Evolutionary conservation across 805 yeast species (phyloP).

Genomic region (Lipomyces yamanashiensis): DNA sequence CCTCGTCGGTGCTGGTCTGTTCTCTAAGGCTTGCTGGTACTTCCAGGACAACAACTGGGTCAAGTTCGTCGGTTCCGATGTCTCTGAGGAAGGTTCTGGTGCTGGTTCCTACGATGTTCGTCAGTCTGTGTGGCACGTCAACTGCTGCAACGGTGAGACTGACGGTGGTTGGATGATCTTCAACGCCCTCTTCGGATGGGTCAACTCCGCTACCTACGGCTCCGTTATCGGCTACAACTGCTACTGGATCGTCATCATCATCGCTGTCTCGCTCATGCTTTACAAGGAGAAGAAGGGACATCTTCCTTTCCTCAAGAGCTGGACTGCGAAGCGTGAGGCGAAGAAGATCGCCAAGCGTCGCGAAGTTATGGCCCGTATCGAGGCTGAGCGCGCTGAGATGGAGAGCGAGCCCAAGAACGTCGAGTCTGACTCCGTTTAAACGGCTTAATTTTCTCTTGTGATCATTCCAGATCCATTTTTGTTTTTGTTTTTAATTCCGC

Average conservation of each 20-base stretch:
- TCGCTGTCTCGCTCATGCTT: slow-evolving; percentile 62
- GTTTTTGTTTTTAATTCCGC: not conserved
- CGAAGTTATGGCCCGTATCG: slow-evolving; percentile 6
- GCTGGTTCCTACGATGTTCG: slow-evolving; percentile 90
- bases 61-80: slow-evolving; percentile 86
- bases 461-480: not conserved
- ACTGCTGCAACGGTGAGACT: slow-evolving; percentile 92
- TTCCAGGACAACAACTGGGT: slow-evolving; percentile 73
- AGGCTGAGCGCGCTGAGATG: not conserved
- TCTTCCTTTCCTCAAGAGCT: slow-evolving; percentile 27
- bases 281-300: slow-evolving; percentile 79
- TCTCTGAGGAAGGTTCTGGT: slow-evolving; percentile 89
- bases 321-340: slow-evolving; percentile 21
- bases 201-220: slow-evolving; percentile 92
- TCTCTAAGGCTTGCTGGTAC: slow-evolving; percentile 91
- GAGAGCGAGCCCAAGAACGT: slow-evolving; percentile 11
- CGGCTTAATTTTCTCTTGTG: not conserved
- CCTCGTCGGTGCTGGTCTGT: slow-evolving; percentile 88
- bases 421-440: slow-evolving; percentile 16
- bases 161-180: slow-evolving; percentile 97
- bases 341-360: slow-evolving; percentile 15
- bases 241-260: slow-evolving; percentile 79
- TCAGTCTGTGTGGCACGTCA: slow-evolving; percentile 89
- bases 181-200: slow-evolving; percentile 92
- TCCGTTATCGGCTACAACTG: slow-evolving; percentile 85